Base-by-base conservation (phyloP, 768 basidiomycete genomes). In the Scleroderma citrinum region DNA sequence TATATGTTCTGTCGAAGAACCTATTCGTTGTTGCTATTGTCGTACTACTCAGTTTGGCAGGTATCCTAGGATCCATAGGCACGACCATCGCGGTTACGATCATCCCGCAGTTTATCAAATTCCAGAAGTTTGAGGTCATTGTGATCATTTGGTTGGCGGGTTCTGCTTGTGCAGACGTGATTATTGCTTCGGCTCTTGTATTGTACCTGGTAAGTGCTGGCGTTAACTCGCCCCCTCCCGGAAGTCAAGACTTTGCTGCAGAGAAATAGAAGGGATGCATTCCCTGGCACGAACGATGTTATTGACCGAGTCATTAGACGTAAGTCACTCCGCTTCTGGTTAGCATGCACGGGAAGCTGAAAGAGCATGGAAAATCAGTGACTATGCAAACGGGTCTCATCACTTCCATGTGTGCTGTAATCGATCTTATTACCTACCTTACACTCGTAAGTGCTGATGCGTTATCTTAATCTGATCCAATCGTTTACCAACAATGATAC, bases 281-380 rank as follows among this genome's bases (percentile, higher is more conserved):
- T 74, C 48, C 54, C 59, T 8, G 49, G 53, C 10, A 72, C 72
- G 2, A 71, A 74, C 50, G 58, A 70, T 36, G 55, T 71, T 34
- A 59, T 76, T 8, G 69, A 74, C 55, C 67, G 64, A 43, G 71
- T 76, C 46, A 73, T 74, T 44, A 53, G 69, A 50, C 37, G 66
- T 71, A 41, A 20, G 60, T 40, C 14, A n/a, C 7, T 40, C 35
- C 49, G 23, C 21, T 51, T 14, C 19, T 53, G 19, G 19, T 51
- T 11, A 21, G 36, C 10, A 30, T 6, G 35, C 4, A 5, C 8
- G 26, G 26, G 36, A 38, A 17, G 38, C 39, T 20, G 16, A 38
- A 37, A 13, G 23, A 37, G 19, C 4, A 30, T 24, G 41, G 20
- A n/a, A 21, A n/a, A 43, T 8, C 45, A 69, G 67, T 67, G 48